Evolutionary conservation across 768 basidiomycete species (phyloP).

Genomic region (Rhizopogon salebrosus): DNA sequence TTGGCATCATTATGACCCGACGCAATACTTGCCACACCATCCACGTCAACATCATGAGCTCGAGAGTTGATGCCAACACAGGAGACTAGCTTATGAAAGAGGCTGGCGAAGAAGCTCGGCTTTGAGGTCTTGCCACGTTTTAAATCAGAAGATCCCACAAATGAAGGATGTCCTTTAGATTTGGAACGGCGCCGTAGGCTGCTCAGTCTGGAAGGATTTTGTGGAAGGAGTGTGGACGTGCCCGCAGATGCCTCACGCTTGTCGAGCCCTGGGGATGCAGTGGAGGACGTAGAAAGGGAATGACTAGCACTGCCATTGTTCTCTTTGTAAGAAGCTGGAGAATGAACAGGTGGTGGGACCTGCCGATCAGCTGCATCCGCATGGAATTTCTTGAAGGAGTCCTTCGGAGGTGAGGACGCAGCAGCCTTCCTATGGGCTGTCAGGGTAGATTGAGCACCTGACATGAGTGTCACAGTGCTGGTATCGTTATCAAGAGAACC

Average conservation of each 20-base stretch:
- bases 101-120: slow-evolving; percentile 45
- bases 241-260: not conserved
- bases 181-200: not conserved
- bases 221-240: not conserved
- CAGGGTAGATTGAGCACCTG: not conserved
- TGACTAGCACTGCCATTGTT: not conserved
- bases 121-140: slow-evolving; percentile 11
- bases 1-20: not conserved
- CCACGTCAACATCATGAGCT: slow-evolving; percentile 35
- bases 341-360: not conserved
- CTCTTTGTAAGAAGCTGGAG: not conserved
- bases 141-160: not conserved
- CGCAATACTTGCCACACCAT: slow-evolving; percentile 4
- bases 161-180: not conserved
- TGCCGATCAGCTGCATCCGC: not conserved
- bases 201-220: not conserved
- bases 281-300: not conserved
- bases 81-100: slow-evolving; percentile 51
- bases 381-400: slow-evolving; percentile 3
- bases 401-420: not conserved
- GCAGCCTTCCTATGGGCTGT: not conserved
- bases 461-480: not conserved
- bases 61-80: slow-evolving; percentile 43
- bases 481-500: not conserved
- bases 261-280: not conserved